Evolutionary conservation across 192 early-diverging fungal species (phyloP), one percentile per base, ranked within the genome.

Genomic region (Coemansia sp.): DNA sequence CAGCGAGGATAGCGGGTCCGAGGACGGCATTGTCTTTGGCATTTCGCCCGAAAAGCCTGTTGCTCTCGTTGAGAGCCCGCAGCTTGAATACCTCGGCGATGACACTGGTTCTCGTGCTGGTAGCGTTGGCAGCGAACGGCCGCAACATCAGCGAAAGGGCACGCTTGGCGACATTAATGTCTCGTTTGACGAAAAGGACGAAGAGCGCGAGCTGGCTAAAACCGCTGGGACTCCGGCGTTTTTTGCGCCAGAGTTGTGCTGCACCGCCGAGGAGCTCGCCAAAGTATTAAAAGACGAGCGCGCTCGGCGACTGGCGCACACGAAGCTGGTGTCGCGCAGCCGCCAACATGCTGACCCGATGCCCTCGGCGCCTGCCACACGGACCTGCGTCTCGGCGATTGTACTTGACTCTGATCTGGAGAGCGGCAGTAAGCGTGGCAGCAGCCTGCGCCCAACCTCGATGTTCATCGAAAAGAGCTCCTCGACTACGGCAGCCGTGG

Each of bases 241-340:
- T 72, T 99, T 99, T 87, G 97, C 97, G 35, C 97, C 97, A 19
- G 97, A 99, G 77, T 84, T 98, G 19, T 99, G 97, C 79, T 91
- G 90, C 69, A 85, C 78, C 4, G 59, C 67, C n/a, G 80, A 74
- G 40, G 74, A 78, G 67, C 70, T 85, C 67, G 68, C 78, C 40
- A 68, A 60, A 29, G 72, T 82, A 6, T 66, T 82, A 42, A 66
- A 62, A 8, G 72, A 72, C 31, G 70, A 81, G 61, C 62, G 70
- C 27, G 53, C 50, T 14, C 63, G 64, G 33, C 74, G 74, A 21
- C 53, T 27, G 35, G 53, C 74, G 6, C 63, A 59, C 50, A 39
- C 34, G 11, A 41, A 42, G n/a, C 60, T 67, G 21, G 53, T 62
- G 9, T 61, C 60, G 37, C 74, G 67, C 10, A 59, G 66, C 35